phyloP scores from a whole-genome alignment of 768 basidiomycete genomes.

The Lactifluus pinguis region DNA sequence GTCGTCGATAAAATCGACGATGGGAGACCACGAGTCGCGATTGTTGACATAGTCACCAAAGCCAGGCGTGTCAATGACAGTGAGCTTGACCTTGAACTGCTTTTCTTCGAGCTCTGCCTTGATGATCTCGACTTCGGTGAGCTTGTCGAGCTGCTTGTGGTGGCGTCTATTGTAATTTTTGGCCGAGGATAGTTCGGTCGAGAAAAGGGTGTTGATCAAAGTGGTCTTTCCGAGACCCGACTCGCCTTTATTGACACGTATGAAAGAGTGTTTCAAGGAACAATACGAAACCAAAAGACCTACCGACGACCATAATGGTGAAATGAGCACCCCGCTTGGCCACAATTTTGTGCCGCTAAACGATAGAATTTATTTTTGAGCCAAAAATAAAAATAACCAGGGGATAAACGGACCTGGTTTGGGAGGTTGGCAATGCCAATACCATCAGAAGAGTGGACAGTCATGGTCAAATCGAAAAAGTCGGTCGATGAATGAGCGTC shows the following conservation, averaged over 20 bases:
- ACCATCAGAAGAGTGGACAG: constrained; percentile 43
- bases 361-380: neutral
- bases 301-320: constrained; percentile 99
- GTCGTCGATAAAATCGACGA: constrained; percentile 97
- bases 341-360: constrained; percentile 96
- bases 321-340: constrained; percentile 96
- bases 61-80: constrained; percentile 97
- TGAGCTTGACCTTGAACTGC: constrained; percentile 98
- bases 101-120: constrained; percentile 99
- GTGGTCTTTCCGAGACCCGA: constrained; percentile 97
- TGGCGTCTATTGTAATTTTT: constrained; percentile 88
- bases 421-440: constrained; percentile 96
- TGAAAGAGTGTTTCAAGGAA: neutral
- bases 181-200: constrained; percentile 85
- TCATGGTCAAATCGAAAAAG: neutral
- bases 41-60: constrained; percentile 99
- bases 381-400: constrained; percentile 19
- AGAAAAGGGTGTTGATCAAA: constrained; percentile 97
- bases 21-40: constrained; percentile 96
- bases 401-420: constrained; percentile 62
- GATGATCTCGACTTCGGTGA: constrained; percentile 97
- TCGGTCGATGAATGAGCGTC: neutral
- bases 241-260: constrained; percentile 51
- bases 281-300: constrained; percentile 24
- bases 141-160: constrained; percentile 95